These are phyloP conservation scores for Lupinus albus DNA, from an alignment of 306 rosid genomes.

Conservation along the genomic window DNA sequence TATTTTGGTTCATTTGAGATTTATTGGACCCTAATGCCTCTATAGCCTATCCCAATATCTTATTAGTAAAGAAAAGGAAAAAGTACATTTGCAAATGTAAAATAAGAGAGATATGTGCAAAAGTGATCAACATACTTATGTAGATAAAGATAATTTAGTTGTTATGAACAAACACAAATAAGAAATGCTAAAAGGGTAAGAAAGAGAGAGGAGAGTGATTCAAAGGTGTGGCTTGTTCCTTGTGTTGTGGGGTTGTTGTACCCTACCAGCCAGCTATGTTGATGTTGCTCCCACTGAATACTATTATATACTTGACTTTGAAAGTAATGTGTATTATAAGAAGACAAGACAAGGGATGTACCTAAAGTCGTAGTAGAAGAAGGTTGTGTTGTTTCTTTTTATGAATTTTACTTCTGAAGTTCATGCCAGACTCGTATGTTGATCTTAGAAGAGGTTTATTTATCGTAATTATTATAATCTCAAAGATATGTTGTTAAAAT, in stretches of 20 bases:
- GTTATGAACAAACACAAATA: neutral
- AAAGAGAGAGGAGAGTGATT: constrained; percentile 44
- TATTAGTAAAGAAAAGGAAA: neutral
- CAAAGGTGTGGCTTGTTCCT: constrained; percentile 54
- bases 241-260: constrained; percentile 72
- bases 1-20: no score
- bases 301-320: neutral
- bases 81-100: constrained; percentile 29
- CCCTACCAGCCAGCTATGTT: constrained; percentile 95
- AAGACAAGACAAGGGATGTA: no score
- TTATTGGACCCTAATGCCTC: no score
- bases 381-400: no score
- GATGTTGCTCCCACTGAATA: constrained; percentile 71
- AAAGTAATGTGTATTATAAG: no score
- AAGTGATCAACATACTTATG: constrained; percentile 22
- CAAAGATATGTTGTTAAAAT: no score
- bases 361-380: no score
- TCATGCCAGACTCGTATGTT: no score
- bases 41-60: no score
- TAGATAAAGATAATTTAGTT: constrained; percentile 21
- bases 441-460: no score
- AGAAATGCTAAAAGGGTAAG: constrained; percentile 8
- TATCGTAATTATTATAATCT: no score
- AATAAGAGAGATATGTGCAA: constrained; percentile 9
- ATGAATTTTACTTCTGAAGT: no score